Conservation (phyloP, 495 filamentous ascomycete species). For the Tuber microsphaerosporum region DNA sequence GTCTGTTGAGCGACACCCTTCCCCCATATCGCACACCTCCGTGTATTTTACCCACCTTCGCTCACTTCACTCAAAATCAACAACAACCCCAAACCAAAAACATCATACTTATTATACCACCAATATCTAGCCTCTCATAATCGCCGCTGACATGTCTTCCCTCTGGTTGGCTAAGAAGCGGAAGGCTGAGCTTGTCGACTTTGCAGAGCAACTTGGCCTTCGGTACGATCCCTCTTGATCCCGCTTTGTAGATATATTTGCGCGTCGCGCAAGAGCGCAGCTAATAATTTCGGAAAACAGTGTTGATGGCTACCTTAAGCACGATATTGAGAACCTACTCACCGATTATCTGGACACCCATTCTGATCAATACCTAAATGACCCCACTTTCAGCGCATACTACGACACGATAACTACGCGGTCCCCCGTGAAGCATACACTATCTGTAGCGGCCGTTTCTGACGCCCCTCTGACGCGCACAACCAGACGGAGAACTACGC, state of each 20-base stretch:
- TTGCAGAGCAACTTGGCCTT: slow-evolving; percentile 66
- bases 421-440: slow-evolving; percentile 70
- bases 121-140: not conserved
- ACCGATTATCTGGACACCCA: slow-evolving; percentile 68
- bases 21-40: not conserved
- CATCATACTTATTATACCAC: not conserved
- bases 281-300: slow-evolving; percentile 47
- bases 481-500: slow-evolving; percentile 36
- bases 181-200: slow-evolving; percentile 70
- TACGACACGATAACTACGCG: slow-evolving; percentile 58
- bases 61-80: not conserved
- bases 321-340: slow-evolving; percentile 70
- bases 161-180: slow-evolving; percentile 72
- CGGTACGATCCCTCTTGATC: slow-evolving; percentile 46
- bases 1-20: not conserved
- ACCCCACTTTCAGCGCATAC: slow-evolving; percentile 64
- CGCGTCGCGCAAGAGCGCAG: slow-evolving; percentile 14
- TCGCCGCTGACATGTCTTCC: slow-evolving; percentile 27
- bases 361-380: slow-evolving; percentile 52
- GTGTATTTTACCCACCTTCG: not conserved
- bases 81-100: slow-evolving; percentile 5
- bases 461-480: slow-evolving; percentile 28
- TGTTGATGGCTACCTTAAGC: slow-evolving; percentile 64
- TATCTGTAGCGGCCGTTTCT: slow-evolving; percentile 5
- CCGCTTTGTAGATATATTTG: slow-evolving; percentile 6